Percentiles rank a stretch among this genome's conserved stretches.
These are phyloP conservation scores for Phyllostachys edulis DNA, from an alignment of 176 grass and related monocot species.

Conservation along the genomic window DNA sequence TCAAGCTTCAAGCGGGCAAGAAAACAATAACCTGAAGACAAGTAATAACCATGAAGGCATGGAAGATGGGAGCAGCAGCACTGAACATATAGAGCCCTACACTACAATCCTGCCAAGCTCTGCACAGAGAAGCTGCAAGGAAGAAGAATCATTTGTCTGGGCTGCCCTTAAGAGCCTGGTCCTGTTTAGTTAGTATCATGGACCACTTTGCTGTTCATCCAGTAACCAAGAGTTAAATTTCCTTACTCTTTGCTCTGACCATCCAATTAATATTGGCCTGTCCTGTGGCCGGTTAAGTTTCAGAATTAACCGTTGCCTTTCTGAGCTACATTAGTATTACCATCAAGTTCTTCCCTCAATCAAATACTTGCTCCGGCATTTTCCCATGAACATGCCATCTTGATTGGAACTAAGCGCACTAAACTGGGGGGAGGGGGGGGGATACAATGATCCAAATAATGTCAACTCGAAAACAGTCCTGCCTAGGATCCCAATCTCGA, in stretches of 20 bases:
- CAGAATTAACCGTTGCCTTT: background rate
- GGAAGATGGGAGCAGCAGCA: background rate
- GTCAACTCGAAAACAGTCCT: background rate
- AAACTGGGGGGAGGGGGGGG: background rate
- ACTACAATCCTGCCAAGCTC: background rate
- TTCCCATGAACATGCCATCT: no score
- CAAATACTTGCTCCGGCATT: no score
- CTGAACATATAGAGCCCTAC: background rate
- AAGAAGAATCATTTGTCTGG: background rate
- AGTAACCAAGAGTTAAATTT: background rate
- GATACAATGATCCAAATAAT: background rate
- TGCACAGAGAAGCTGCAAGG: background rate
- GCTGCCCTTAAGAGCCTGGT: background rate
- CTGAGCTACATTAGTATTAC: background rate
- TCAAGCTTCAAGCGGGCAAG: background rate
- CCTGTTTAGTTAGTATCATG: background rate
- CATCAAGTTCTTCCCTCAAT: background rate
- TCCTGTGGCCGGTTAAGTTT: background rate
- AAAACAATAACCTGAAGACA: background rate
- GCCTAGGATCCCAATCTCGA: background rate
- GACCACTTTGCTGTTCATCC: background rate
- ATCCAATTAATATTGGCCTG: background rate
- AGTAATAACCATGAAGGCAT: background rate
- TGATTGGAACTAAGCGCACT: no score
- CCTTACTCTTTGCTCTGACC: background rate